phyloP scores from a whole-genome alignment of 495 filamentous ascomycete genomes.

The Bacidia rubella region DNA sequence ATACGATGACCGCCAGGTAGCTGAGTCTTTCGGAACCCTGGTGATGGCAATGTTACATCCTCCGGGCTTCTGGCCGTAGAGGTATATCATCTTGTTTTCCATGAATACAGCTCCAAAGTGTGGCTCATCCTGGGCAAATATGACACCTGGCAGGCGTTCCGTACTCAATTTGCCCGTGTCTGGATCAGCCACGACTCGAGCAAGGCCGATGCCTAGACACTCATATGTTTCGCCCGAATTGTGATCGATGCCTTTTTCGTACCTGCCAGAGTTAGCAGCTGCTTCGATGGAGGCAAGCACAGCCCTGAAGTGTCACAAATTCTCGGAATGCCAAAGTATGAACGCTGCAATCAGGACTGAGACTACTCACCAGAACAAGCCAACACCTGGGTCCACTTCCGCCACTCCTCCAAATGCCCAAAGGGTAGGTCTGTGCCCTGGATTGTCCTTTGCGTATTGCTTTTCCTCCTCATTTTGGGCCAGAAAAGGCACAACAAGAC shows the following conservation, averaged over 20 bases:
- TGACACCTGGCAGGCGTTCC: conserved; percentile 1
- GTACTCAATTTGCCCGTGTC: conserved; percentile 1
- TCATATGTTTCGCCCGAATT: not conserved
- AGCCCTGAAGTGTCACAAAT: not conserved
- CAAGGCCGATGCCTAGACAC: conserved; percentile 15
- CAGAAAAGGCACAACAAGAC: conserved; percentile 11
- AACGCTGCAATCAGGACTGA: no score
- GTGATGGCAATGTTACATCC: conserved; percentile 17
- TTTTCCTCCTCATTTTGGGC: conserved; percentile 6
- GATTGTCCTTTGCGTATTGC: conserved; percentile 7
- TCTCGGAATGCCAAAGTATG: not conserved
- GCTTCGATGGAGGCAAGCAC: no score
- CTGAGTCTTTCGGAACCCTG: conserved; percentile 7
- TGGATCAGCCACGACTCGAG: not conserved
- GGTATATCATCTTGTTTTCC: conserved; percentile 13
- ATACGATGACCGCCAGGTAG: conserved; percentile 6
- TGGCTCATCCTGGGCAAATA: conserved; percentile 16
- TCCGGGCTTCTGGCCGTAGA: conserved; percentile 14
- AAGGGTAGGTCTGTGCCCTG: conserved; percentile 10
- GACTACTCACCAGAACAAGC: conserved; percentile 12
- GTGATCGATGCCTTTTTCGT: conserved; percentile 12
- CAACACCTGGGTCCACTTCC: conserved; percentile 11
- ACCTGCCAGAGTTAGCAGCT: conserved; percentile 5
- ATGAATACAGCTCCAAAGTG: conserved; percentile 16
- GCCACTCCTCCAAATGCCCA: conserved; percentile 19